Base-by-base conservation (phyloP, 1,139 yeast species). In the Geotrichum histeridarum region DNA sequence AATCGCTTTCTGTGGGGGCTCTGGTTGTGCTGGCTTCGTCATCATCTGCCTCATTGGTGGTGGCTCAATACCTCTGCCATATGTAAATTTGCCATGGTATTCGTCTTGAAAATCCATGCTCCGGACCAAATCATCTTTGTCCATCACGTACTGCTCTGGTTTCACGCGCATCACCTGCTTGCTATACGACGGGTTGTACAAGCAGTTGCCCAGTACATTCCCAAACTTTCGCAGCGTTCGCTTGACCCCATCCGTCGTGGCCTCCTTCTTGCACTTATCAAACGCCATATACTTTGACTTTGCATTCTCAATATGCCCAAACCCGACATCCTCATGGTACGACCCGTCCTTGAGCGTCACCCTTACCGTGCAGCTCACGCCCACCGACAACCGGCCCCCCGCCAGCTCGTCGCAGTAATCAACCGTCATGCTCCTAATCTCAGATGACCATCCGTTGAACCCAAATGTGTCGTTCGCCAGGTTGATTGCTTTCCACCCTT, bases 141-240 rank as follows among this genome's bases (percentile, higher is more conserved):
- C 53, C 9, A 55, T n/a, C 7, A 41, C 36, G 22, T 35, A 43
- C 4, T 47, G 54, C 4, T 51, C 60, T 1, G 48, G 56, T 44
- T 66, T 63, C 49, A 83, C 76, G 54, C 77, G 75, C 50, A 76
- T 74, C 48, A 86, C 76, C 58, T 80, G 76, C 37, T 76, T 71
- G 12, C 78, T 68, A 54, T 80, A 81, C 35, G 75, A 73, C 59
- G 78, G 77, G 66, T 86, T 91, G 63, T 86, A 85, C 18, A 86
- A 73, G 65, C 94, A 86, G 66, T 85, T 85, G 1, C 94, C 94
- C 61, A 86, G 70, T 0, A 83, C 83, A 64, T 84, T 84, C 35
- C 95, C 95, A 69, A 86, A 86, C 64, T 84, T 82, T 56, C 94
- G 74, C 60, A 86, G 73, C 35, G 91, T 84, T 42, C 95, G 72